Evolutionary conservation across 2,329 filamentous ascomycete species (phyloP).

Genomic region (Pyricularia pennisetigena): DNA sequence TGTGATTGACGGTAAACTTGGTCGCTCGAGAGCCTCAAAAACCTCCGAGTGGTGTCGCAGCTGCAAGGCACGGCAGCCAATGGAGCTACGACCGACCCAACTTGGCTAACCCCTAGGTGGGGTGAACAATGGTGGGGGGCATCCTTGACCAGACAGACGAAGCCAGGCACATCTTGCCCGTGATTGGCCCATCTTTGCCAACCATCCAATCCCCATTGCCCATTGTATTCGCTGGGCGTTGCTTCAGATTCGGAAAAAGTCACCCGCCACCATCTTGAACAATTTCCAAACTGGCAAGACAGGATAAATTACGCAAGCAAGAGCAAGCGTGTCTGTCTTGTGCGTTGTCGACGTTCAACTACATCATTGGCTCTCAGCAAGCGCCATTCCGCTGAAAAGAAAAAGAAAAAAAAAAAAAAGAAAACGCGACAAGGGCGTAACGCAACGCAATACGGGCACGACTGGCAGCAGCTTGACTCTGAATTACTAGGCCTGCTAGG

Average conservation of each 20-base stretch:
- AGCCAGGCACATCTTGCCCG: background rate
- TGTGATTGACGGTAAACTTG: background rate
- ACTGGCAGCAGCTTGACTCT: background rate
- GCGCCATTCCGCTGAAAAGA: background rate
- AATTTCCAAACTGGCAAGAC: background rate
- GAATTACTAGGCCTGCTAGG: background rate
- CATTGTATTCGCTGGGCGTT: background rate
- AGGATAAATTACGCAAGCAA: background rate
- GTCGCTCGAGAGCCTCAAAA: background rate
- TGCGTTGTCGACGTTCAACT: background rate
- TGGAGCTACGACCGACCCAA: background rate
- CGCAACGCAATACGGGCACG: background rate
- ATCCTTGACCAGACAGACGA: background rate
- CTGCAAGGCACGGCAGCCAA: background rate
- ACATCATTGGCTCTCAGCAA: background rate
- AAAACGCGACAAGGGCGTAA: background rate
- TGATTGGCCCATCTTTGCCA: background rate
- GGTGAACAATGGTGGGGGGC: background rate
- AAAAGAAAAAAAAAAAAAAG: too few species aligned
- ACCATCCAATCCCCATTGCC: background rate
- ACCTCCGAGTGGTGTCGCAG: background rate
- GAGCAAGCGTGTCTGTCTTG: background rate
- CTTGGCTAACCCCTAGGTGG: background rate
- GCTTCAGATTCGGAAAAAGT: background rate
- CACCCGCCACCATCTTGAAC: background rate